Base-by-base conservation (phyloP, 331 rosid genomes). In the Quercus lobata region DNA sequence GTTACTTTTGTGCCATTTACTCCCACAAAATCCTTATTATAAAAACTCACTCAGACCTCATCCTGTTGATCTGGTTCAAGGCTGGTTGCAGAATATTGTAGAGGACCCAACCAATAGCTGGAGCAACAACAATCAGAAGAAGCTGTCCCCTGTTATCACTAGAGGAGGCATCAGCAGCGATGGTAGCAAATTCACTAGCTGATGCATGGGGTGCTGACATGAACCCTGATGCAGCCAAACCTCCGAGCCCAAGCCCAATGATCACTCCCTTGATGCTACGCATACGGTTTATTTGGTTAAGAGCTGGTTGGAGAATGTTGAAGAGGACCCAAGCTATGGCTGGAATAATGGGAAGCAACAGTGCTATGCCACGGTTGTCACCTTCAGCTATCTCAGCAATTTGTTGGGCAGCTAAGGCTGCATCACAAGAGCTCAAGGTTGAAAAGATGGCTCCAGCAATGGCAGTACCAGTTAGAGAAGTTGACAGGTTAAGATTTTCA, bases 21-120 rank as follows among this genome's bases (percentile, higher is more conserved):
- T 34, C 56, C 41, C 73, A 87, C 88, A 57, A 87, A 79, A 81
- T 19, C 53, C 29, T 79, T 55, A 57, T 14, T 56, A 29, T 75
- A 14, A 16, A 3, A 49, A 19, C 16, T 87, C 76, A 88, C 57
- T 89, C 49, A 15, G 98, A 94, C 80, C 97, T 89, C 98, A 95
- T 95, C 84, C 80, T 85, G 87, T 90, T 92, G 78, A 95, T 41
- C 87, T 95, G 97, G 90, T 95, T 95, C 80, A 94, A 75, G 61
- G 98, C 98, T 8, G 98, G 98, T 81, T 90, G 97, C 82, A 94
- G 85, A 73, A 94, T 94, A 57, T 94, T 92, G 78, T 80, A 94
- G 18, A 92, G 84, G 55, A 94, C 98, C 98, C 98, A 94, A 17
- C 74, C 75, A 73, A 92, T 86, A 6, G 98, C 98, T 2, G 98